phyloP scores from a whole-genome alignment of 495 filamentous ascomycete species.

The Patellaria atrata region DNA sequence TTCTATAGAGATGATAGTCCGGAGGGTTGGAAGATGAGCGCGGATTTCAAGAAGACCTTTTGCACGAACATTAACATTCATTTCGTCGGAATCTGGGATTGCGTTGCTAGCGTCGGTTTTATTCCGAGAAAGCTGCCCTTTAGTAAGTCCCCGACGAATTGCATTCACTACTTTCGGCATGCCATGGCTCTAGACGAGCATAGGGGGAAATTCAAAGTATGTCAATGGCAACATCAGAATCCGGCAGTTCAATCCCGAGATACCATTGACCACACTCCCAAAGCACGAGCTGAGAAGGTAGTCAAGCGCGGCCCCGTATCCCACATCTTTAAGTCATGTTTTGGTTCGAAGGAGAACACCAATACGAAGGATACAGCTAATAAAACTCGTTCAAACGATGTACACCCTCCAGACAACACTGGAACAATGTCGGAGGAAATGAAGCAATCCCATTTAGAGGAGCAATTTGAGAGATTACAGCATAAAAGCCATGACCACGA shows the following conservation, averaged over 20 bases:
- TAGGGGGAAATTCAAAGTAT: slow-evolving; percentile 29
- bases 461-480: slow-evolving; percentile 18
- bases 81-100: slow-evolving; percentile 30
- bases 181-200: slow-evolving; percentile 30
- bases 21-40: slow-evolving; percentile 26
- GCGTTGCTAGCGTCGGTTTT: slow-evolving; percentile 30
- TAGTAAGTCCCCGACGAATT: slow-evolving; percentile 26
- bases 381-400: too few species aligned
- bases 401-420: too few species aligned
- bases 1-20: slow-evolving; percentile 28
- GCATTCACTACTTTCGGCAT: slow-evolving; percentile 26
- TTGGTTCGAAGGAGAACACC: not conserved
- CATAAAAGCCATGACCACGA: slow-evolving; percentile 4
- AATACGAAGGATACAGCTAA: too few species aligned
- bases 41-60: slow-evolving; percentile 30
- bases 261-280: slow-evolving; percentile 4
- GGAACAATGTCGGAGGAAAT: not conserved
- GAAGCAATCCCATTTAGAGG: slow-evolving; percentile 6
- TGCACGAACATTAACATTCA: slow-evolving; percentile 28
- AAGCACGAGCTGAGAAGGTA: too few species aligned
- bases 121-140: slow-evolving; percentile 28
- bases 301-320: not conserved
- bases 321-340: too few species aligned
- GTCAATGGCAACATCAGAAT: slow-evolving; percentile 21
- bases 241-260: slow-evolving; percentile 3